phyloP scores from a whole-genome alignment of 2,329 filamentous ascomycete genomes.

The Phialophora expanda region DNA sequence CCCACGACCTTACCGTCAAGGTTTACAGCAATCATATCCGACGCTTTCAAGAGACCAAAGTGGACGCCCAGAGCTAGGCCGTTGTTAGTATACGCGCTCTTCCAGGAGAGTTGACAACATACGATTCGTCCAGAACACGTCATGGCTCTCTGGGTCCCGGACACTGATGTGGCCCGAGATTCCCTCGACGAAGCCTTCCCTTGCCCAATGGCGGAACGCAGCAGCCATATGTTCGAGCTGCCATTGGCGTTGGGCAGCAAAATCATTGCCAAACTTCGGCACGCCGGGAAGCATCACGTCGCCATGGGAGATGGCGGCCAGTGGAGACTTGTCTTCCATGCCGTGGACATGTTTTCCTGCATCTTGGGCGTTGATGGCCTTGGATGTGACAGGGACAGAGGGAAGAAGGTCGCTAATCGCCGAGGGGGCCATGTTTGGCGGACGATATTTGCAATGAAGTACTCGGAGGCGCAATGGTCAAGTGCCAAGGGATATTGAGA shows the following conservation, averaged over 20 bases:
- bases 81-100: neutral
- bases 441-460: neutral
- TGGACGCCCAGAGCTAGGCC: constrained; percentile 60
- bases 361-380: constrained; percentile 25
- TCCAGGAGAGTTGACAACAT: neutral
- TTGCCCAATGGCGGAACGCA: constrained; percentile 70
- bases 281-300: constrained; percentile 47
- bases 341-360: constrained; percentile 39
- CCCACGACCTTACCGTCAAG: constrained; percentile 67
- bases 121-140: constrained; percentile 72
- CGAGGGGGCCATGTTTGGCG: constrained; percentile 35
- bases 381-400: constrained; percentile 24
- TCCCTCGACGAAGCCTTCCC: constrained; percentile 70
- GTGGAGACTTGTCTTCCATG: constrained; percentile 38
- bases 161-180: constrained; percentile 72
- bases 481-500: neutral
- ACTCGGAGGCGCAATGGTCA: neutral
- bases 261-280: constrained; percentile 58
- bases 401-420: constrained; percentile 33
- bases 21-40: constrained; percentile 71
- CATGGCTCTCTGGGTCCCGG: constrained; percentile 66
- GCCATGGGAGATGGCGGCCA: constrained; percentile 41
- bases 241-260: constrained; percentile 65
- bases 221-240: constrained; percentile 70
- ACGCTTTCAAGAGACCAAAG: constrained; percentile 68